Base-by-base conservation (phyloP, 495 filamentous ascomycete species). In the Penicillium tannophilum region DNA sequence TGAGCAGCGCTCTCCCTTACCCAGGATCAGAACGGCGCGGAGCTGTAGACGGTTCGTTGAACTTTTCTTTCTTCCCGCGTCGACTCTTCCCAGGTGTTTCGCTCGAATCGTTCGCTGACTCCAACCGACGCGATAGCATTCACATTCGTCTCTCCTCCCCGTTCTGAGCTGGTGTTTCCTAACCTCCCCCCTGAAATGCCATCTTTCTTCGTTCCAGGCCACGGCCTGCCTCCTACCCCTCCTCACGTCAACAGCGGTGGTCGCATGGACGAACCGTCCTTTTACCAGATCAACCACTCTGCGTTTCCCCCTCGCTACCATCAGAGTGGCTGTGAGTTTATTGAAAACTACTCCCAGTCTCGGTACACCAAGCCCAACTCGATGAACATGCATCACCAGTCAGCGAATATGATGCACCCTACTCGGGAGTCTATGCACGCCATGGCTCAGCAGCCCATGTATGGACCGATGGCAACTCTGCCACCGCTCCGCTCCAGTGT, bases 291-390 rank as follows among this genome's bases (percentile, higher is more conserved):
- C 54, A 71, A 68, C 50, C 71, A 74, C 44, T 65, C 76, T 42
- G 75, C 71, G 44, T 80, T 78, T 58, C 74, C 75, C 31, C 74
- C 72, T 53, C 76, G 76, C 42, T 79, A 78, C 65, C 69, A 75
- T 45, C 78, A 80, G 69, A 77, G 63, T 55, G 78, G 78, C 55
- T 75, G 67, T 54, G 78, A 80, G 50, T 80, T 80, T 64, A 79
- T 80, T 63, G 78, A 80, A 56, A 76, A 79, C 65, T 80, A 78
- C 64, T 76, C 78, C 35, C 78, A 80, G 64, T 74, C 76, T 16
- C 43, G 67, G 46, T 75, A 75, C 62, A 63, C 63, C 47, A 78
- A 79, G 58, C 71, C 75, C n/a, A 69, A 65, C 49, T 45, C 75
- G 55, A 73, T 79, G 70, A 75, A 69, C 54, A 30, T 72, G 54